Evolutionary conservation across 1,284 basidiomycete species (phyloP).

Genomic region (Fomitopsis palustris): DNA sequence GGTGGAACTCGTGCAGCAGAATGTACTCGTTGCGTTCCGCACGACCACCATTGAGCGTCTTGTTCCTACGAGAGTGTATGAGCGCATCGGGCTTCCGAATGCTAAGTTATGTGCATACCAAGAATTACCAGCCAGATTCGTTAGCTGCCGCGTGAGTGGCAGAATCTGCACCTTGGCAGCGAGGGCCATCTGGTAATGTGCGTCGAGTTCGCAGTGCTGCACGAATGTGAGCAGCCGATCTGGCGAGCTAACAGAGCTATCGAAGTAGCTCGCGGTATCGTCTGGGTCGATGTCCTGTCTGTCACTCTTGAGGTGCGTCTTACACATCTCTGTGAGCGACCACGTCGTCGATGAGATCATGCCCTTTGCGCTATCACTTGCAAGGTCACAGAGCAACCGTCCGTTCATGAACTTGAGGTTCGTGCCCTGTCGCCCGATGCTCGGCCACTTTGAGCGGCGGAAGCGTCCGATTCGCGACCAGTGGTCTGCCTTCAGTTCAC

Average conservation of each 20-base stretch:
- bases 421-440: constrained; percentile 79
- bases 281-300: constrained; percentile 95
- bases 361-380: constrained; percentile 91
- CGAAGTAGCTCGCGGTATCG: constrained; percentile 90
- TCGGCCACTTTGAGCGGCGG: constrained; percentile 80
- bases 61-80: constrained; percentile 63
- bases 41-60: constrained; percentile 92
- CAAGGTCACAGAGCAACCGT: constrained; percentile 87
- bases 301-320: constrained; percentile 82
- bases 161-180: constrained; percentile 88
- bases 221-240: constrained; percentile 86
- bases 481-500: constrained; percentile 85
- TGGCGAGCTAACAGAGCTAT: constrained; percentile 76
- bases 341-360: constrained; percentile 97
- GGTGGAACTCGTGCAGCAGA: constrained; percentile 96
- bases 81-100: neutral
- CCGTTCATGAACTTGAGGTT: constrained; percentile 87
- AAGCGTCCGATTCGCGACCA: constrained; percentile 96
- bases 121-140: constrained; percentile 96
- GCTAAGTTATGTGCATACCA: constrained; percentile 57
- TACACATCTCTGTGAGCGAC: constrained; percentile 97
- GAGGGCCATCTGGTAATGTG: constrained; percentile 96
- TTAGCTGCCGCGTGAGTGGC: constrained; percentile 90
- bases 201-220: constrained; percentile 89
- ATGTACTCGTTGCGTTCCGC: constrained; percentile 99